Percentiles rank a stretch among this genome's conserved stretches.
Evolutionary conservation across 176 grass and related monocot species (phyloP).

Genomic region (Juncus inflexus): DNA sequence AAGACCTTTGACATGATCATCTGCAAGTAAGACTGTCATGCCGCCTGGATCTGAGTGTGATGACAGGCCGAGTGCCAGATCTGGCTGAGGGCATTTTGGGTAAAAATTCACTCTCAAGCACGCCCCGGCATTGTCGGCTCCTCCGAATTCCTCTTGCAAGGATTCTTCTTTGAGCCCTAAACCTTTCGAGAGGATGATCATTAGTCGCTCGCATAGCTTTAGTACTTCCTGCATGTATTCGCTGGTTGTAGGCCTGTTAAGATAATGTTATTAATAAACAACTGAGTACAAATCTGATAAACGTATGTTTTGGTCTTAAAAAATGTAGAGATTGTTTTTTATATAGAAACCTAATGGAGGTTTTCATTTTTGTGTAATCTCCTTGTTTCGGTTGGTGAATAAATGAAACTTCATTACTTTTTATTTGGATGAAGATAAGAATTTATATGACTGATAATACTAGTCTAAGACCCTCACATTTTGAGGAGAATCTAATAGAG

Average conservation of each 20-base stretch:
- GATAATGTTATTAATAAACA: not conserved
- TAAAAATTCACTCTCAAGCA: constrained; percentile 81
- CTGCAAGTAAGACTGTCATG: constrained; percentile 71
- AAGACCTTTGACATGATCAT: constrained; percentile 60
- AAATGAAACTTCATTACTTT: no score
- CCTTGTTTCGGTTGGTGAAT: no score
- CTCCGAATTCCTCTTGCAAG: constrained; percentile 53
- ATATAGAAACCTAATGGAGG: no score
- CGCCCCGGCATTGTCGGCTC: constrained; percentile 38
- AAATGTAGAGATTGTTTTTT: no score
- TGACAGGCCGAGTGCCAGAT: constrained; percentile 67
- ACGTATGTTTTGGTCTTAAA: not conserved
- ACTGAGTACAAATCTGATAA: not conserved
- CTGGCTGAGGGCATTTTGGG: constrained; percentile 78
- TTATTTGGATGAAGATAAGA: no score
- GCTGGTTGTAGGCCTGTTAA: constrained; percentile 49
- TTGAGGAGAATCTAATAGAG: no score
- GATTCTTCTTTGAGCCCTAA: constrained; percentile 41
- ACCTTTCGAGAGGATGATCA: constrained; percentile 45
- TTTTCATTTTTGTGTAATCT: no score
- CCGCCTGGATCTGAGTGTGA: constrained; percentile 82
- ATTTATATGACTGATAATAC: no score
- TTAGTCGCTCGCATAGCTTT: constrained; percentile 40
- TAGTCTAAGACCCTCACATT: no score
- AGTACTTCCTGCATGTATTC: constrained; percentile 55